A percentile compares a stretch with the other conserved stretches of the same genome.
Evolutionary conservation across 1,139 yeast species (phyloP).

Genomic region (Meyerozyma athensensis): DNA sequence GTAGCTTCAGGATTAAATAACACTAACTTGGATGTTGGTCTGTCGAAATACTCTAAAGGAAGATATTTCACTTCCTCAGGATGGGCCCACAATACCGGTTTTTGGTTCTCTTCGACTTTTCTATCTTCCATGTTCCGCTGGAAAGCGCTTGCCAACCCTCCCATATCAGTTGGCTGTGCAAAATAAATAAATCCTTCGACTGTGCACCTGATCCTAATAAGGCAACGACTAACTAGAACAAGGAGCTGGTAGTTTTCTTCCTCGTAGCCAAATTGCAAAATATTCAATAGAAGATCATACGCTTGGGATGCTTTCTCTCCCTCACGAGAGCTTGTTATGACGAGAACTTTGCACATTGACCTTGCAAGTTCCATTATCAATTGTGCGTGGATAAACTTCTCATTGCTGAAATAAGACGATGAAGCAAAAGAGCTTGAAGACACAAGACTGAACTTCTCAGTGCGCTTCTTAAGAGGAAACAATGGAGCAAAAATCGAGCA

Average conservation of each 20-base stretch:
- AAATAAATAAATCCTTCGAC: constrained; percentile 43
- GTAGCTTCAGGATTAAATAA: constrained; percentile 12
- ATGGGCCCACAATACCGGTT: constrained; percentile 44
- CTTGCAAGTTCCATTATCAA: constrained; percentile 19
- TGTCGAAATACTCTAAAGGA: constrained; percentile 36
- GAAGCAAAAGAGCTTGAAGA: constrained; percentile 13
- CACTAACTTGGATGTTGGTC: constrained; percentile 19
- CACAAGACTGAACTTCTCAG: constrained; percentile 18
- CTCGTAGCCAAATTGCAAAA: constrained; percentile 26
- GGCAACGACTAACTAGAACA: constrained; percentile 47
- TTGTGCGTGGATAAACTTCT: background rate
- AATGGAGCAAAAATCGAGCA: constrained; percentile 14
- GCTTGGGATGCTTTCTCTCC: constrained; percentile 26
- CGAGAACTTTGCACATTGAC: constrained; percentile 30
- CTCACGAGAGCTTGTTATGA: constrained; percentile 20
- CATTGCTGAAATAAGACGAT: constrained; percentile 12
- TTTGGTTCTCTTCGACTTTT: constrained; percentile 14
- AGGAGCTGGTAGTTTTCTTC: constrained; percentile 29
- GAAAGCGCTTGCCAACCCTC: constrained; percentile 59
- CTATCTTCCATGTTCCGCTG: constrained; percentile 39
- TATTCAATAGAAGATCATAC: constrained; percentile 23
- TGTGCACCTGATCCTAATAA: constrained; percentile 54
- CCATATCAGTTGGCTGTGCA: constrained; percentile 57
- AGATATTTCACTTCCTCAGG: constrained; percentile 55
- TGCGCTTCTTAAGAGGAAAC: constrained; percentile 8